These are phyloP conservation scores for Panicum virgatum DNA, from an alignment of 202 grass and related monocot genomes.

Conservation along the genomic window DNA sequence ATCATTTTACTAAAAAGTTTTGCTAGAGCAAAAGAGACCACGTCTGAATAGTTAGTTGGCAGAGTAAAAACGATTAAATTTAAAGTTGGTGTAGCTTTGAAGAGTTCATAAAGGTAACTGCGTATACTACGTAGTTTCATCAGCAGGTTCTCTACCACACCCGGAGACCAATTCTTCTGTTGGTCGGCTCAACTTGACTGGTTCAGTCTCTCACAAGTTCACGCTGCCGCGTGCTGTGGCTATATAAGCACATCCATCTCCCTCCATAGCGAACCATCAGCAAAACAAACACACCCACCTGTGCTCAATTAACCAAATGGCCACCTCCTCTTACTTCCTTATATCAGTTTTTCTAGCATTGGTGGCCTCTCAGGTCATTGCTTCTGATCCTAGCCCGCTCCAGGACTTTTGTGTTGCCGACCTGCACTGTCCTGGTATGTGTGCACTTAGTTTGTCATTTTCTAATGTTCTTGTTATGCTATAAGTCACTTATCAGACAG, in stretches of 20 bases:
- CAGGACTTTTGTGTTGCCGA: constrained; percentile 50
- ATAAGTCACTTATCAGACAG: not conserved
- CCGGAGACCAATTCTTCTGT: not conserved
- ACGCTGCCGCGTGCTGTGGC: not conserved
- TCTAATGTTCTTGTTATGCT: not conserved
- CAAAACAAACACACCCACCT: not conserved
- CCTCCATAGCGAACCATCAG: not conserved
- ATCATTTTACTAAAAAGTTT: too few species aligned
- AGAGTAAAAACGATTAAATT: not conserved
- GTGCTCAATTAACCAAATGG: not conserved
- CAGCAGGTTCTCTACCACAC: not conserved
- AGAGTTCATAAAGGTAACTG: not conserved
- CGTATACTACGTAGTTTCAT: not conserved
- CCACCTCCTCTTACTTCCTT: constrained; percentile 1
- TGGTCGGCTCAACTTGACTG: not conserved
- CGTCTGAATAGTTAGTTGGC: too few species aligned
- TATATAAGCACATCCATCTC: not conserved
- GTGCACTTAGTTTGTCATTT: not conserved
- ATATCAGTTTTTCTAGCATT: constrained; percentile 8
- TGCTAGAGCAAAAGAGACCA: too few species aligned
- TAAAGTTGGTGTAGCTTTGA: not conserved
- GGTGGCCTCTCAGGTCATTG: constrained; percentile 29
- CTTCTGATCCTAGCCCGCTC: constrained; percentile 39
- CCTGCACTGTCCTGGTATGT: constrained; percentile 30
- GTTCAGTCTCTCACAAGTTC: not conserved